Base-by-base conservation (phyloP, 192 early-diverging fungal species). In the Backusella australiensis region DNA sequence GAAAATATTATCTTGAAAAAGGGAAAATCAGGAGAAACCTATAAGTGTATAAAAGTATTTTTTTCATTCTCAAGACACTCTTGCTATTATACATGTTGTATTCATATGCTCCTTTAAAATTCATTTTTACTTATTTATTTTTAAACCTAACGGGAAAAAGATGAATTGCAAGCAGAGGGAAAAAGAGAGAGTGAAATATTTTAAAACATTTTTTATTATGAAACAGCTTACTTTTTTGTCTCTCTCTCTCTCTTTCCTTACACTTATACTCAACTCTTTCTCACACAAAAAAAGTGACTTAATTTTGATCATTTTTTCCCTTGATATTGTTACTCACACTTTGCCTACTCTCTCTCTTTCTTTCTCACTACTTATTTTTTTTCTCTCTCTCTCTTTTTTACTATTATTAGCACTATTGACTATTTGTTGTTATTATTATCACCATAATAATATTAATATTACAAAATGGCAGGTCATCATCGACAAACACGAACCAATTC, bases 401-500 rank as follows among this genome's bases (percentile, higher is more conserved):
- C 53, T 32, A 34, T 42, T 75, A 8, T 23, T 76, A 46, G 8
- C 38, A 39, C 42, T 79, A 34, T 53, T 15, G 6, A 69, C 42
- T 69, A 14, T 49, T 44, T 36, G 21, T 75, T 76, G 2, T 34
- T 59, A 34, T 63, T 14, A 12, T 32, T 36, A 21, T 32, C 65
- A 72, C 46, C 34, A 38, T 34, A 23, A 39, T 75, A 74, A 19
- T 70, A 63, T 17, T 21, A 23, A 56, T 56, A 34, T 38, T 14
- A 68, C 29, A 65, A 74, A 39, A 34, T 66, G 42, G n/a, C 34
- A 34, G 56, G 52, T 34, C 72, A 74, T 65, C 56, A 65, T 65
- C 72, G 72, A 63, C 72, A 65, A 44, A 71, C 70, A 71, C 70
- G 70, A 44, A 21, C 70, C 21, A 52, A 77, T 53, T 34, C 73